Evolutionary conservation across 768 basidiomycete genomes (phyloP), one percentile per base, ranked within the genome.

Genomic region (Collybia sp.): DNA sequence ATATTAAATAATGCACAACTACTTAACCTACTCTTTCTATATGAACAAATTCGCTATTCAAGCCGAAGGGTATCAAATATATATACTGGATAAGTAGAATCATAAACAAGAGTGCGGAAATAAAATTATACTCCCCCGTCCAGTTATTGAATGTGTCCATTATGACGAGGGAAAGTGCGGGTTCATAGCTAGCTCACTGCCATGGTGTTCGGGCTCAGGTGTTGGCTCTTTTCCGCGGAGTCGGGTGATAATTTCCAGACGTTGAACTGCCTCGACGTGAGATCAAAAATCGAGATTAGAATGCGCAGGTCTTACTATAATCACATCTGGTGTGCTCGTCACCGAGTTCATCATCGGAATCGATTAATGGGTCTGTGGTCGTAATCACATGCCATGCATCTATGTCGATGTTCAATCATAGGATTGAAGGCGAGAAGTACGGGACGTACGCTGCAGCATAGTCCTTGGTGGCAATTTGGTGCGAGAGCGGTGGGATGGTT

Each of bases 381-480:
- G 71, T 76, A 46, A 82, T 70, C 12, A 77, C 71, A 55, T 85
- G 79, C 83, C 83, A 89, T 12, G 88, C 82, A 58, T 88, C 88
- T 90, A 56, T 45, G 53, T 43, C 9, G 30, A 33, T 18, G 19
- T 46, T 42, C 18, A 45, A 43, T 20, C 37, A 44, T 36, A 20
- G 45, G 33, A 42, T 10, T 8, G 39, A 42, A 37, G 15, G 42
- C 19, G 40, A 16, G 31, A 30, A 37, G 16, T 38, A 38, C 35
- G 19, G 33, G 15, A 56, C 82, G 51, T 66, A 89, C 87, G 83
- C 58, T 89, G 77, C 34, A 89, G 59, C 74, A 88, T 80, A 13
- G 74, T 76, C 44, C 76, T 67, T 37, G 69, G 68, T 13, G 68
- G 67, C 15, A 58, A 52, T 40, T 55, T 37, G 6, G 35, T n/a